These are phyloP conservation scores for Dalbergia oliveri DNA, from an alignment of 306 rosid genomes.

Conservation along the genomic window DNA sequence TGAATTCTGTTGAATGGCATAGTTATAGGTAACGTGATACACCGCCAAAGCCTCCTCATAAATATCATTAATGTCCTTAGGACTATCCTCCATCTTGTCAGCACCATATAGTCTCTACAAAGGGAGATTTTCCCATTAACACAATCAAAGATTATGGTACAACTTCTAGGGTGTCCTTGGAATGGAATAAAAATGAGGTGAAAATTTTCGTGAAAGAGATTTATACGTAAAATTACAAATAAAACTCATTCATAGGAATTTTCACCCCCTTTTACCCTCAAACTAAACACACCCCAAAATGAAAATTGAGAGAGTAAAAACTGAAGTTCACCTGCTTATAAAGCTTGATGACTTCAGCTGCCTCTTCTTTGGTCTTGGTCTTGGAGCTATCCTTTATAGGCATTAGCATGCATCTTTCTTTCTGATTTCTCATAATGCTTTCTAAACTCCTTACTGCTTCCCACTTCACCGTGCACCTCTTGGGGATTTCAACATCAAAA, in stretches of 20 bases:
- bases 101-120: slow-evolving; percentile 63
- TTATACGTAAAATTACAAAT: no score
- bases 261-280: no score
- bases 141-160: not conserved
- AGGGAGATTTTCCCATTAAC: slow-evolving; percentile 10
- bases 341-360: slow-evolving; percentile 53
- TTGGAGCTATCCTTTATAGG: slow-evolving; percentile 14
- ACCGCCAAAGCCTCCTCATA: slow-evolving; percentile 66
- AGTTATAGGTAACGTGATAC: slow-evolving; percentile 60
- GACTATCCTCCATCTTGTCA: slow-evolving; percentile 53
- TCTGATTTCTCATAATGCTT: slow-evolving; percentile 52
- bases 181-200: no score
- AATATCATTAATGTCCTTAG: slow-evolving; percentile 53
- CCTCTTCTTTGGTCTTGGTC: slow-evolving; percentile 41
- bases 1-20: slow-evolving; percentile 10
- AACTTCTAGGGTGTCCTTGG: not conserved
- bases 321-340: slow-evolving; percentile 57
- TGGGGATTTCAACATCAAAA: slow-evolving; percentile 67
- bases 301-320: no score
- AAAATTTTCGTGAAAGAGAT: no score
- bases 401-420: no score
- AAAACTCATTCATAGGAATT: no score
- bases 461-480: slow-evolving; percentile 54
- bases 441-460: slow-evolving; percentile 44
- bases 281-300: no score